Conservation (phyloP, 805 yeast genomes). For the Ogataea ganodermae region DNA sequence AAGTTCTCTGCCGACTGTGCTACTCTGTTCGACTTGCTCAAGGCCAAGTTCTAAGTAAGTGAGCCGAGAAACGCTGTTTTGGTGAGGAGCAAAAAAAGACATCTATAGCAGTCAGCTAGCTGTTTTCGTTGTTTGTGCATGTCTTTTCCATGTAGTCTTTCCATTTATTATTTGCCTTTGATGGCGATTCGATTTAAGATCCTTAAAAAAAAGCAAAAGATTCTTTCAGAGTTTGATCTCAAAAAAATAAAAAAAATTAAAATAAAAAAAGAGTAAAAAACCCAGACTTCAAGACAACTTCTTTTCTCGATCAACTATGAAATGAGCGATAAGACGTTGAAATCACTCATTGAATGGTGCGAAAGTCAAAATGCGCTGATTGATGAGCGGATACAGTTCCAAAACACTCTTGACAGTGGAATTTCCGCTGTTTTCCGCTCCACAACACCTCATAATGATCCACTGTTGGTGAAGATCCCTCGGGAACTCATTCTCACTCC, state of each 20-base stretch:
- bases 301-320: background rate
- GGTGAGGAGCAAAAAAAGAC: background rate
- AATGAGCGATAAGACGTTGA: background rate
- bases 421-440: constrained; percentile 28
- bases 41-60: constrained; percentile 17
- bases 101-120: background rate
- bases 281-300: no score
- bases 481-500: constrained; percentile 27
- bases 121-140: background rate
- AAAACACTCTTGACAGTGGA: constrained; percentile 36
- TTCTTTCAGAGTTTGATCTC: no score
- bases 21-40: constrained; percentile 67
- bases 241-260: no score
- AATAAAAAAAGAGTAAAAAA: background rate
- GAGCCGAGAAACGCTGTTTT: background rate
- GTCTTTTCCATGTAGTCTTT: background rate
- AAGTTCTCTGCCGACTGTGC: constrained; percentile 91
- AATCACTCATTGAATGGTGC: constrained; percentile 36
- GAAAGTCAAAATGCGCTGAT: constrained; percentile 40
- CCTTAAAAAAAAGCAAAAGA: background rate
- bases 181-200: background rate
- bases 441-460: background rate
- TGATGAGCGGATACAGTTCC: constrained; percentile 38
- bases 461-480: constrained; percentile 21
- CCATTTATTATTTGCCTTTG: constrained; percentile 2